Conservation (phyloP, 495 filamentous ascomycete species). For the Podospora bellae-mahoneyi region DNA sequence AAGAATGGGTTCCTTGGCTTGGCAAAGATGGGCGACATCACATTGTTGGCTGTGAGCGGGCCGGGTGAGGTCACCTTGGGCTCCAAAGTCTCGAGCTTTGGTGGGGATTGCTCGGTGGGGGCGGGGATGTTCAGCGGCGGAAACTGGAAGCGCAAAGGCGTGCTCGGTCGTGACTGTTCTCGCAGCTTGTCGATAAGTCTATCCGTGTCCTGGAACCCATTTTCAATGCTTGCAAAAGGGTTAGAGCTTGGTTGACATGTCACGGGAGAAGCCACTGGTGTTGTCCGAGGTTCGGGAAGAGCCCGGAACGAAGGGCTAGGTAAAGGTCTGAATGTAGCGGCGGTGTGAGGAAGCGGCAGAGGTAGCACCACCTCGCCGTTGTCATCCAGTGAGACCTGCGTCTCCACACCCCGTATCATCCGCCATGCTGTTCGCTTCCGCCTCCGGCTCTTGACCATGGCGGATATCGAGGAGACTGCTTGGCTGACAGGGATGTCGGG, state of each 20-base stretch:
- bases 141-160: conserved; percentile 7
- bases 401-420: conserved; percentile 39
- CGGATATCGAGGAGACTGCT: conserved; percentile 32
- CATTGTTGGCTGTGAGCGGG: conserved; percentile 21
- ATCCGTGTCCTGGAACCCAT: conserved; percentile 21
- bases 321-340: conserved; percentile 3
- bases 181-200: conserved; percentile 22
- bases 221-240: conserved; percentile 7
- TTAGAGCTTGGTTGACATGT: background rate
- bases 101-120: background rate
- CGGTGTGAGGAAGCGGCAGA: conserved; percentile 3
- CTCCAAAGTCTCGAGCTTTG: conserved; percentile 22
- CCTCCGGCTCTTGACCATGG: conserved; percentile 40
- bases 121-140: conserved; percentile 10
- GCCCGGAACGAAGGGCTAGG: conserved; percentile 2
- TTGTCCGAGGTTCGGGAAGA: background rate
- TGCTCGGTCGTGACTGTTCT: conserved; percentile 7
- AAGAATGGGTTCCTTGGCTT: conserved; percentile 20
- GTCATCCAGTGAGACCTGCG: conserved; percentile 22
- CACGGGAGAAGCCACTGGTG: conserved; percentile 5
- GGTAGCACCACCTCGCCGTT: background rate
- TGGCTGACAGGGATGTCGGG: background rate
- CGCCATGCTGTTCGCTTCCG: conserved; percentile 39
- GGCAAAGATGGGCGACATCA: conserved; percentile 18
- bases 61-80: conserved; percentile 27